Conservation (phyloP, 805 yeast species). For the Monosporozyma siamensis region DNA sequence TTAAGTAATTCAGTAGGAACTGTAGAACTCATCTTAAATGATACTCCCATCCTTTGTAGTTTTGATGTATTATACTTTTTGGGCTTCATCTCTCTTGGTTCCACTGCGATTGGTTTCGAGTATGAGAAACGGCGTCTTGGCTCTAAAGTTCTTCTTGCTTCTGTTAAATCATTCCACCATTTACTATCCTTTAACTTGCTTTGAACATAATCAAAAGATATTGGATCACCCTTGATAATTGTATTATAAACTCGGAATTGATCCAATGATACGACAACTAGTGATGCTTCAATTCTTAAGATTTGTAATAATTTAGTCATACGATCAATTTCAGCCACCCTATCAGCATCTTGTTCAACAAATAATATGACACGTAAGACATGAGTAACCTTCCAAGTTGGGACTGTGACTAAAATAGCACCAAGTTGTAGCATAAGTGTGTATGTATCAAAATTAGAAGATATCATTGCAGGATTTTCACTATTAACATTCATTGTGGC, state of each 20-base stretch:
- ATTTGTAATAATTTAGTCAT: slow-evolving; percentile 56
- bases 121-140: slow-evolving; percentile 26
- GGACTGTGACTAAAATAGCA: slow-evolving; percentile 85
- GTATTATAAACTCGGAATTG: slow-evolving; percentile 58
- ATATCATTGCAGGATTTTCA: slow-evolving; percentile 39
- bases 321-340: slow-evolving; percentile 58
- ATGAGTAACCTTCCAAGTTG: slow-evolving; percentile 80
- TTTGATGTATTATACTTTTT: slow-evolving; percentile 42
- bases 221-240: slow-evolving; percentile 58
- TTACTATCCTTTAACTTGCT: slow-evolving; percentile 47
- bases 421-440: slow-evolving; percentile 90
- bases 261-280: slow-evolving; percentile 62
- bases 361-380: slow-evolving; percentile 74
- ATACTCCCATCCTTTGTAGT: slow-evolving; percentile 67
- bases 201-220: slow-evolving; percentile 40
- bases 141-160: slow-evolving; percentile 39
- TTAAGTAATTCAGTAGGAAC: slow-evolving; percentile 31
- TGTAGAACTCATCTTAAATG: slow-evolving; percentile 66
- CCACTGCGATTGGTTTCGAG: slow-evolving; percentile 23
- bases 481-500: slow-evolving; percentile 43
- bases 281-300: slow-evolving; percentile 75
- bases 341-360: slow-evolving; percentile 68
- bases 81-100: slow-evolving; percentile 9
- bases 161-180: slow-evolving; percentile 76
- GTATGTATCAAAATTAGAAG: slow-evolving; percentile 93